Conservation (phyloP, 1,284 basidiomycete species). For the Ceratobasidium sp. region DNA sequence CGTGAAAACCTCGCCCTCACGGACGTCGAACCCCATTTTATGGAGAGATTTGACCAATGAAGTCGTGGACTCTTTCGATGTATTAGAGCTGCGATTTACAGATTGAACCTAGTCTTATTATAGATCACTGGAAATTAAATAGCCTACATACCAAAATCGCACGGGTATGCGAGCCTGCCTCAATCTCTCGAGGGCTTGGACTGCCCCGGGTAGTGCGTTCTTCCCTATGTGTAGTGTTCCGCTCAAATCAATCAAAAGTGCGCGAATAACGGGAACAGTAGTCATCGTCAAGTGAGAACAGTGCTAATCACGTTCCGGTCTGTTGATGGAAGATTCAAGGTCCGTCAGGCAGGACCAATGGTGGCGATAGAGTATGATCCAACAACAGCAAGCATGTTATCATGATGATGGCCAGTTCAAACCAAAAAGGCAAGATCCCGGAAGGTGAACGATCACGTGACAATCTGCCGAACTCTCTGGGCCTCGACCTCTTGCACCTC, state of each 20-base stretch:
- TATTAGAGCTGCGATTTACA: conserved; percentile 52
- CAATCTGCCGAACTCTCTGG: neutral
- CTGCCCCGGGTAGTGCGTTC: conserved; percentile 60
- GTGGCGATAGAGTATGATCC: neutral
- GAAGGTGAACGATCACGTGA: conserved; percentile 31
- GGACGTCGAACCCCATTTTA: conserved; percentile 61
- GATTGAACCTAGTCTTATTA: neutral
- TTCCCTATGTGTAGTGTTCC: conserved; percentile 70
- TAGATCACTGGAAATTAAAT: neutral
- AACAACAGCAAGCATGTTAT: neutral
- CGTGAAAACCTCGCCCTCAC: conserved; percentile 62
- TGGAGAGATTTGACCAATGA: conserved; percentile 57
- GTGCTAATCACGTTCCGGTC: neutral
- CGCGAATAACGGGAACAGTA: conserved; percentile 52
- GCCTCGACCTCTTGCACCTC: neutral
- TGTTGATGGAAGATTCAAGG: neutral
- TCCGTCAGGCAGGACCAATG: neutral
- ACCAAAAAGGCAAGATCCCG: neutral
- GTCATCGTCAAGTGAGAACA: neutral
- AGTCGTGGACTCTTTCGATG: conserved; percentile 59
- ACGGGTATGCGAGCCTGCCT: conserved; percentile 60
- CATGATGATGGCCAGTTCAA: conserved; percentile 3
- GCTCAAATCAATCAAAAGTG: conserved; percentile 70
- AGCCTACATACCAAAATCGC: conserved; percentile 64
- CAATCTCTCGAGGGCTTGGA: conserved; percentile 60